Percentiles rank a stretch among this genome's conserved stretches.
Evolutionary conservation across 345 rosid genomes (phyloP).

Genomic region (Sapria himalayana): DNA sequence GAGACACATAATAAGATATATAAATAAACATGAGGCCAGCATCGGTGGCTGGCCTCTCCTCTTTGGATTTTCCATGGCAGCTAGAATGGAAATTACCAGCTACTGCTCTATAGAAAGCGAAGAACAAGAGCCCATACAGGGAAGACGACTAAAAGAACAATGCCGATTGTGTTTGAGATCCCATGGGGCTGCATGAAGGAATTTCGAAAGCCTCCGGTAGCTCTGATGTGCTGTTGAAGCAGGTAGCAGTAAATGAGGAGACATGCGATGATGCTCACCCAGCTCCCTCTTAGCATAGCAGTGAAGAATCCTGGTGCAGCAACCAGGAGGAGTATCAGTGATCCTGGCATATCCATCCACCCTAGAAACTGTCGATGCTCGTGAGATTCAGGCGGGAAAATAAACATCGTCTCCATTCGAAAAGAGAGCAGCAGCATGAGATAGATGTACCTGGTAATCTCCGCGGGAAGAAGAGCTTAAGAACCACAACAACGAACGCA

Average conservation of each 20-base stretch:
- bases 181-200: constrained; percentile 52
- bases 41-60: too few species aligned
- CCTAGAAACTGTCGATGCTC: too few species aligned
- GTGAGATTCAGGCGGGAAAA: too few species aligned
- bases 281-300: constrained; percentile 26
- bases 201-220: constrained; percentile 80
- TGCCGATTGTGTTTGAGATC: constrained; percentile 64
- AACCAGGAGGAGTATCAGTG: constrained; percentile 42
- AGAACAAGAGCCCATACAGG: constrained; percentile 60
- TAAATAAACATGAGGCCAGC: too few species aligned
- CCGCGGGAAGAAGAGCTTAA: constrained; percentile 60
- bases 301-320: constrained; percentile 51
- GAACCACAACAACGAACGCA: constrained; percentile 49
- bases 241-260: constrained; percentile 67
- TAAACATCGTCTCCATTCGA: too few species aligned
- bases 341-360: constrained; percentile 67
- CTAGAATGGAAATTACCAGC: too few species aligned
- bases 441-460: constrained; percentile 44
- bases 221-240: constrained; percentile 76
- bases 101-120: constrained; percentile 30
- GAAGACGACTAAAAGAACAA: constrained; percentile 52
- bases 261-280: constrained; percentile 48
- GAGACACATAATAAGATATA: too few species aligned
- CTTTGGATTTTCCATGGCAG: too few species aligned
- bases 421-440: too few species aligned